Evolutionary conservation across 116 monocot genomes (phyloP).

Genomic region (Thalassia testudinum): DNA sequence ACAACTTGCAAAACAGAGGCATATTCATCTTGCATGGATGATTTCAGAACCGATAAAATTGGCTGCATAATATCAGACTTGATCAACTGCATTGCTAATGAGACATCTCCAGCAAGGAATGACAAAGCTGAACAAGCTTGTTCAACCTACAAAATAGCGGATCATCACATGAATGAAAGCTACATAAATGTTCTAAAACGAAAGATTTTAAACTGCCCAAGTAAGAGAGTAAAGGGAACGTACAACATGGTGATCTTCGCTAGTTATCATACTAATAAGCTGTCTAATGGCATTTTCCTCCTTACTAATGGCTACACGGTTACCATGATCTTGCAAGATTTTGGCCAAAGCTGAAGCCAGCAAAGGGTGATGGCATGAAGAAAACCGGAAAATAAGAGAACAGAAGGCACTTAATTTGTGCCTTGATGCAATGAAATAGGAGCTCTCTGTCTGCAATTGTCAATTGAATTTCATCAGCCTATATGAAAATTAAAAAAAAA

Average conservation of each 20-base stretch:
- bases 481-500: not conserved
- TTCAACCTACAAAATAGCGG: constrained; percentile 53
- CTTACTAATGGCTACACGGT: constrained; percentile 65
- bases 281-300: constrained; percentile 91
- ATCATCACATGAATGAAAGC: no score
- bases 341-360: constrained; percentile 89
- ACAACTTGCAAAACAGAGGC: constrained; percentile 83
- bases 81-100: constrained; percentile 80
- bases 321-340: constrained; percentile 77
- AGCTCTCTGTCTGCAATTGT: constrained; percentile 60
- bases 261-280: constrained; percentile 99
- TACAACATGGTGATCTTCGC: constrained; percentile 87
- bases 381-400: constrained; percentile 93
- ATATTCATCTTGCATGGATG: constrained; percentile 56
- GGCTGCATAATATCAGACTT: constrained; percentile 94
- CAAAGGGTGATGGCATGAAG: constrained; percentile 97
- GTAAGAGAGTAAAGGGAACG: constrained; percentile 2
- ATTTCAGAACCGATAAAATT: constrained; percentile 68
- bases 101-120: constrained; percentile 65
- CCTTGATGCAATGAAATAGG: constrained; percentile 75
- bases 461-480: not conserved
- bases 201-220: not conserved
- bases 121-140: constrained; percentile 95
- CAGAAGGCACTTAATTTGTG: constrained; percentile 89
- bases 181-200: no score